phyloP scores from a whole-genome alignment of 2,329 filamentous ascomycete species.

The Scortechinia acanthostroma region DNA sequence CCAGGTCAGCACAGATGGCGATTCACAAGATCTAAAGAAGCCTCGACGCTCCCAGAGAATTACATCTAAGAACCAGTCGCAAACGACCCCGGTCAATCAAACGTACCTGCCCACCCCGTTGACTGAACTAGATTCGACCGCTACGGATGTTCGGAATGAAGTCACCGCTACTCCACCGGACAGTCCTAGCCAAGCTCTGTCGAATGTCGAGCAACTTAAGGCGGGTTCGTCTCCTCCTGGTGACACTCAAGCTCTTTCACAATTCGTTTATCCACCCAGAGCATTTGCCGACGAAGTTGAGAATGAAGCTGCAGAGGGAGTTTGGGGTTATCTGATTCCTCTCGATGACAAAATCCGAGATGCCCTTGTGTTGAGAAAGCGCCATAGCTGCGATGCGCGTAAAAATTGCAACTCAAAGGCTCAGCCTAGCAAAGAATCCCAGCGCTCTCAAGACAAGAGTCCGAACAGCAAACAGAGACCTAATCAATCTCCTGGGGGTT shows the following conservation, averaged over 20 bases:
- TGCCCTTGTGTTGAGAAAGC: conserved; percentile 70
- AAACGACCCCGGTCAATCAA: conserved; percentile 48
- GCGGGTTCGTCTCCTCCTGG: conserved; percentile 62
- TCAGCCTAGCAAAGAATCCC: conserved; percentile 29
- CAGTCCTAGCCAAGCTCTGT: conserved; percentile 40
- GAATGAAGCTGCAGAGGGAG: conserved; percentile 72
- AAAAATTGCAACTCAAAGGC: conserved; percentile 22
- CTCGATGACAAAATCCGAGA: conserved; percentile 61
- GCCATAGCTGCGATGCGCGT: conserved; percentile 54
- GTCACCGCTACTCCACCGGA: conserved; percentile 64
- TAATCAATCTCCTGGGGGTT: conserved; percentile 71
- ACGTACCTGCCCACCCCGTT: conserved; percentile 71
- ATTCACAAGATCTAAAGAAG: conserved; percentile 70
- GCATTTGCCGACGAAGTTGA: conserved; percentile 75
- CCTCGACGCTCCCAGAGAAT: conserved; percentile 72
- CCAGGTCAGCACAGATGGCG: conserved; percentile 51
- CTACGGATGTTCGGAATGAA: conserved; percentile 58
- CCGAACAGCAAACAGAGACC: conserved; percentile 54
- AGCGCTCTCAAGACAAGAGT: conserved; percentile 35
- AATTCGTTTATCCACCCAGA: conserved; percentile 68
- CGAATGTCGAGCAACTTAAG: conserved; percentile 35
- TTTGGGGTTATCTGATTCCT: conserved; percentile 92
- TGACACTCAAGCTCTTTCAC: conserved; percentile 71
- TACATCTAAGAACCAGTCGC: conserved; percentile 38
- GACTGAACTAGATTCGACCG: conserved; percentile 60